Evolutionary conservation across 306 rosid genomes (phyloP).

Genomic region (Trifolium subterraneum): DNA sequence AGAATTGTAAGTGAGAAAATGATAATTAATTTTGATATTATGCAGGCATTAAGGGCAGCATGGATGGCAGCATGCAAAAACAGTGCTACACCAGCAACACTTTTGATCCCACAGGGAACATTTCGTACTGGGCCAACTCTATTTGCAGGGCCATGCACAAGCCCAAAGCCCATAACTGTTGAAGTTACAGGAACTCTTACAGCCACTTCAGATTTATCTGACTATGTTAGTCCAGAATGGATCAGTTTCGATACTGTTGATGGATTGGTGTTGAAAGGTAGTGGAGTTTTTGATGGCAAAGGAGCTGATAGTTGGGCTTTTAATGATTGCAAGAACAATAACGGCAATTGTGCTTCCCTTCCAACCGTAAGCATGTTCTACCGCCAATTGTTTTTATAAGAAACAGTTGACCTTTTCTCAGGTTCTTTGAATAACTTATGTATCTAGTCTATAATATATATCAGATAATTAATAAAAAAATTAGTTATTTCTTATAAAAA

Average conservation of each 20-base stretch:
- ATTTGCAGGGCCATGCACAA: slow-evolving; percentile 73
- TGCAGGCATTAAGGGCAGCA: slow-evolving; percentile 72
- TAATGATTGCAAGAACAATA: slow-evolving; percentile 37
- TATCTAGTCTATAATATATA: too few relatives aligned
- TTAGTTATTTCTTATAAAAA: too few relatives aligned
- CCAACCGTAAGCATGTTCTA: slow-evolving; percentile 54
- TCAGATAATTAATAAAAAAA: too few relatives aligned
- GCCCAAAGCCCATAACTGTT: slow-evolving; percentile 54
- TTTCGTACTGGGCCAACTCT: slow-evolving; percentile 55
- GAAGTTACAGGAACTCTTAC: slow-evolving; percentile 55
- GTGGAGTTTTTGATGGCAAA: slow-evolving; percentile 74
- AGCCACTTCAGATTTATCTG: slow-evolving; percentile 58
- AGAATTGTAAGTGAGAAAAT: neutral
- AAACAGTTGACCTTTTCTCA: too few relatives aligned
- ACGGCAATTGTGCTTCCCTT: slow-evolving; percentile 39
- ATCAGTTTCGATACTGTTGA: slow-evolving; percentile 48
- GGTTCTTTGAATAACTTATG: too few relatives aligned
- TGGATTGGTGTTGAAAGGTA: slow-evolving; percentile 56
- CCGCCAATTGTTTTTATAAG: too few relatives aligned
- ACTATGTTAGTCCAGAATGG: slow-evolving; percentile 64
- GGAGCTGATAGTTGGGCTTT: slow-evolving; percentile 55
- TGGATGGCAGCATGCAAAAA: slow-evolving; percentile 73
- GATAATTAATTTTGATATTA: neutral
- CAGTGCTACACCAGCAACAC: slow-evolving; percentile 43
- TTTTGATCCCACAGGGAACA: slow-evolving; percentile 63